Evolutionary conservation across 2,329 filamentous ascomycete species (phyloP), one percentile per base, ranked within the genome.

Genomic region (Calonectria ilicicola): DNA sequence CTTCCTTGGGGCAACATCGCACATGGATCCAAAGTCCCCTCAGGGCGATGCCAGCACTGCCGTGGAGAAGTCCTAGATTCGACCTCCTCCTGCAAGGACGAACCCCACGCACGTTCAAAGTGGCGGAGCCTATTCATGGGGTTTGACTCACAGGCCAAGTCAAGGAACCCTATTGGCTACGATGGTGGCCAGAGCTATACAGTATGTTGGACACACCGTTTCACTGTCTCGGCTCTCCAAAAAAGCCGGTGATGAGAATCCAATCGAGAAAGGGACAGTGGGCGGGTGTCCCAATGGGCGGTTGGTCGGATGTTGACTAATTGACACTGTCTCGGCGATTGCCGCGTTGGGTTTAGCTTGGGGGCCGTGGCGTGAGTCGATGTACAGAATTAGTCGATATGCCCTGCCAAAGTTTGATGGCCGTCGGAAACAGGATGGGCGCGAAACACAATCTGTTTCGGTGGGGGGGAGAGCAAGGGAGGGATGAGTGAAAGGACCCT

Each of bases 51-150:
- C 49, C 14, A n/a, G 64, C 49, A 42, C 60, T 47, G 44, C n/a
- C 44, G n/a, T 47, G 46, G 27, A 23, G 32, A 67, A 67, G 69
- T 71, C 69, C 64, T 71, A 71, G 64, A 63, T 66, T 23, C 17
- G 19, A 42, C 26, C n/a, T 70, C 26, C n/a, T 70, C 63, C 53
- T 26, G 29, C 26, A 23, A 35, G 40, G 62, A 63, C 35, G 65
- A 65, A 42, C 23, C 15, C 27, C 27, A 17, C 26, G 10, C 21
- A 12, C n/a, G 23, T 35, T 6, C 21, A 21, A 21, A 53, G 60
- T 47, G 60, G 60, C 40, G 38, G 26, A 49, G 17, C 26, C 23
- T 15, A 14, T 21, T 51, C 49, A n/a, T 12, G 40, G 44, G n/a
- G 29, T 26, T 65, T 65, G 63, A 65, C 19, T 65, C 69, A 71